Evolutionary conservation across 179 eudicot genomes (phyloP).

Genomic region (Amaranthus tricolor): DNA sequence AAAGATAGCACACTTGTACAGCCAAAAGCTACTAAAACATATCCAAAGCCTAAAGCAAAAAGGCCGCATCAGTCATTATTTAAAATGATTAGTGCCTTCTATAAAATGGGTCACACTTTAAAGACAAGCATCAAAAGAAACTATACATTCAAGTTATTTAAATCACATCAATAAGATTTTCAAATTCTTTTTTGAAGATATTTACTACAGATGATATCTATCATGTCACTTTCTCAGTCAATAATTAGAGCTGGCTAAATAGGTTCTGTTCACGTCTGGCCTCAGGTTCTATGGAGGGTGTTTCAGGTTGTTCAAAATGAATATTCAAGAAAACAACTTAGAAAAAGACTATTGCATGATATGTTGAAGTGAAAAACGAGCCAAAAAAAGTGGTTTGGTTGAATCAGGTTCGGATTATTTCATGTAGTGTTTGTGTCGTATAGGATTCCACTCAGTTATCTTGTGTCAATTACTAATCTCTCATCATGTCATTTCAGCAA

Average conservation of each 20-base stretch:
- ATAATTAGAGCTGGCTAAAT: background rate
- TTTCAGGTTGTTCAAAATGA: too few relatives aligned
- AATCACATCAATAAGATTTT: background rate
- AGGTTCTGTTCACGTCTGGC: too few relatives aligned
- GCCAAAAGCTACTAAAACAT: conserved; percentile 19
- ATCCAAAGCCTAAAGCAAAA: conserved; percentile 3
- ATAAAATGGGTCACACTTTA: conserved; percentile 8
- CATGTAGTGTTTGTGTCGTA: too few relatives aligned
- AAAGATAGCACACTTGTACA: conserved; percentile 3
- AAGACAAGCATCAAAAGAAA: conserved; percentile 6
- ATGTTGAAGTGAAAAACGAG: too few relatives aligned
- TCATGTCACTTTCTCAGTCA: background rate
- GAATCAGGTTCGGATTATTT: too few relatives aligned
- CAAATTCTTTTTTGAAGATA: background rate
- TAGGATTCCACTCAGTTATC: too few relatives aligned
- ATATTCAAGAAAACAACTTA: too few relatives aligned
- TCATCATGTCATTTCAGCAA: too few relatives aligned
- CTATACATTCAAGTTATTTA: conserved; percentile 1
- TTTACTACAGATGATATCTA: background rate
- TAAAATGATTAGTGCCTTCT: conserved; percentile 10
- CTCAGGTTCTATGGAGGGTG: too few relatives aligned
- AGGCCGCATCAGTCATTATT: background rate
- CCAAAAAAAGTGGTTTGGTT: too few relatives aligned
- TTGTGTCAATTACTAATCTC: too few relatives aligned
- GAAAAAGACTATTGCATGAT: too few relatives aligned